Base-by-base conservation (phyloP, 1,284 basidiomycete genomes). In the Hypsizygus ulmarius region DNA sequence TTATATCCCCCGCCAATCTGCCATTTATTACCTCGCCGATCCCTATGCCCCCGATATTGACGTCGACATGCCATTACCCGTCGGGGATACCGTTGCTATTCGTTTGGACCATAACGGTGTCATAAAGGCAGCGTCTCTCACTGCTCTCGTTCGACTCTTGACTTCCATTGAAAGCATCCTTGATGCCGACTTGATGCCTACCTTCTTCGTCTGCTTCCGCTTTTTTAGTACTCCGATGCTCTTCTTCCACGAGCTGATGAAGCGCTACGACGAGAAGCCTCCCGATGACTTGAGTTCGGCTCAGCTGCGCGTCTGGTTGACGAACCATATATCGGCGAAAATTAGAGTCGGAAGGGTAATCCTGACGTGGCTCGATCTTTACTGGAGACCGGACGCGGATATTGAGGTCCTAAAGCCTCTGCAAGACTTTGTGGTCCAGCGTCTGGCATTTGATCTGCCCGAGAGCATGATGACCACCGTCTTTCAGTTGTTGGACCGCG, bases 191-290 rank as follows among this genome's bases (percentile, higher is more conserved):
- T 64, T 77, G 12, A 47, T 63, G 15, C 68, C 75, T 25, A 67
- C 81, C 1, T 90, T 94, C 67, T 87, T 91, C 69, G 69, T 86
- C 30, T 84, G 80, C 47, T 93, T 93, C 68, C 79, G 89, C 14
- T 75, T 84, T 53, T 91, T 90, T 66, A 77, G 82, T 3, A 76
- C 75, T 1, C 80, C 90, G 0, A 39, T 51, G 3, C 73, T 77
- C 19, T 71, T 90, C 8, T 69, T 85, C 14, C 65, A 75, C 0
- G 71, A 75, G 6, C 66, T 93, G 2, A 61, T 79, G 18, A 64
- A 66, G 3, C 79, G 90, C 21, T 94, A 80, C 64, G 67, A 80
- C 49, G 71, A 83, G 46, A 45, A 46, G 3, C 55, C 64, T 7
- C 61, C 67, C 0, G 44, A 43, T 7, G 51, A 50, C n/a, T 55